Evolutionary conservation across 495 filamentous ascomycete species (phyloP).

Genomic region (Saxispiralis lemnorum): DNA sequence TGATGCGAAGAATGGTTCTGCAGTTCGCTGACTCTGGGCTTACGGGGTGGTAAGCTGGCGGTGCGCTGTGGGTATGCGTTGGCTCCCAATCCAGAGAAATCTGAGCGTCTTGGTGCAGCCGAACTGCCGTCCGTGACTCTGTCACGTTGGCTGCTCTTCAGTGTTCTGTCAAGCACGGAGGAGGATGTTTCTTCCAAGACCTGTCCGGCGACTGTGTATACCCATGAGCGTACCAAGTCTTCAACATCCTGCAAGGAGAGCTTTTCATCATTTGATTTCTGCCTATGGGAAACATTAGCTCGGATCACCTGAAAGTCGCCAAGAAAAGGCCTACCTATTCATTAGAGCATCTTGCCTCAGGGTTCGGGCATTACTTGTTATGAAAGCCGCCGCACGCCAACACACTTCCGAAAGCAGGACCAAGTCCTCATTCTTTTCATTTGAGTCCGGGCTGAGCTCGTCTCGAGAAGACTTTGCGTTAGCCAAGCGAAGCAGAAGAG

Average conservation of each 20-base stretch:
- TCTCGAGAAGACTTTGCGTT: slow-evolving; percentile 30
- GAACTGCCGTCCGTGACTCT: background rate
- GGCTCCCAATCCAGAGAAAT: background rate
- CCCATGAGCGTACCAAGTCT: slow-evolving; percentile 72
- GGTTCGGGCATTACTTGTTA: slow-evolving; percentile 56
- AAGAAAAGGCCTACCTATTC: slow-evolving; percentile 19
- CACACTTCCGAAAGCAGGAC: slow-evolving; percentile 64
- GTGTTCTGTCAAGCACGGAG: slow-evolving; percentile 1
- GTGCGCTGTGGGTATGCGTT: background rate
- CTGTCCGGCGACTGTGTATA: slow-evolving; percentile 59
- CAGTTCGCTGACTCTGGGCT: background rate
- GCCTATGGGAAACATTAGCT: slow-evolving; percentile 5
- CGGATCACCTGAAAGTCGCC: background rate
- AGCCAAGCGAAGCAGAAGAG: slow-evolving; percentile 63
- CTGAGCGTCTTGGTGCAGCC: background rate
- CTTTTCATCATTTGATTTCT: background rate
- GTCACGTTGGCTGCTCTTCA: background rate
- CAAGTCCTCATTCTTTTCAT: slow-evolving; percentile 44
- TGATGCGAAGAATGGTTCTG: background rate
- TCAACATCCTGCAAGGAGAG: slow-evolving; percentile 37
- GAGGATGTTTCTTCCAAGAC: slow-evolving; percentile 47
- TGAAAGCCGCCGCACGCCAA: slow-evolving; percentile 57
- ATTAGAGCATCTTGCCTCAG: slow-evolving; percentile 53
- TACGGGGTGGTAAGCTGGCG: background rate
- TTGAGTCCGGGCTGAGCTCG: background rate